Evolutionary conservation across 2,329 filamentous ascomycete species (phyloP).

Genomic region (Coleophoma crateriformis): DNA sequence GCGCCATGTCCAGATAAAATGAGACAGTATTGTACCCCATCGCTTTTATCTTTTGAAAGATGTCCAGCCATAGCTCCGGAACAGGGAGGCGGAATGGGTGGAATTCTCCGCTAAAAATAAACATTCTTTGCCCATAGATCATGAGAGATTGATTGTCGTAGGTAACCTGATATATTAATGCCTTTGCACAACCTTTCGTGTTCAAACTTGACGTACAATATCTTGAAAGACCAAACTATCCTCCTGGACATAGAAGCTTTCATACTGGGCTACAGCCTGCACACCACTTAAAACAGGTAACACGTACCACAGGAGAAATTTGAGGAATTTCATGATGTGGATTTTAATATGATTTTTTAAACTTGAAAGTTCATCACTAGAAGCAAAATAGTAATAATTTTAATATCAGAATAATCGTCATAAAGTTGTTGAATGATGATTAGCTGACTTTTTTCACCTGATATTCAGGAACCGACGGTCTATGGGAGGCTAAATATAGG

Average conservation of each 20-base stretch:
- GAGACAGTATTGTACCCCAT: constrained; percentile 73
- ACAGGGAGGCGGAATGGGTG: constrained; percentile 61
- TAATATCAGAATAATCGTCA: too few species aligned
- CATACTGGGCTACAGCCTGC: too few species aligned
- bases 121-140: constrained; percentile 62
- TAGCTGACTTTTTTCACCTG: too few species aligned
- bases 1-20: constrained; percentile 72
- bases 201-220: neutral
- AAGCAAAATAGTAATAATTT: too few species aligned
- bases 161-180: constrained; percentile 37
- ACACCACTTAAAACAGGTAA: too few species aligned
- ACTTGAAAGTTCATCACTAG: too few species aligned
- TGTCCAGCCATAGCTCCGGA: constrained; percentile 56
- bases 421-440: too few species aligned
- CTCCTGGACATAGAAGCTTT: neutral
- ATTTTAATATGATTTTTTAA: too few species aligned
- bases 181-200: neutral
- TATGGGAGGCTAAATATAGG: too few species aligned
- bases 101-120: constrained; percentile 69
- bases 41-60: constrained; percentile 78
- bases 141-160: constrained; percentile 71
- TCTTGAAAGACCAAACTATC: neutral
- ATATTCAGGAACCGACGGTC: too few species aligned
- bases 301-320: too few species aligned
- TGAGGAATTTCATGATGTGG: too few species aligned